These are phyloP conservation scores for Beauveria sp. DNA, from an alignment of 2,329 filamentous ascomycete genomes.

Conservation along the genomic window DNA sequence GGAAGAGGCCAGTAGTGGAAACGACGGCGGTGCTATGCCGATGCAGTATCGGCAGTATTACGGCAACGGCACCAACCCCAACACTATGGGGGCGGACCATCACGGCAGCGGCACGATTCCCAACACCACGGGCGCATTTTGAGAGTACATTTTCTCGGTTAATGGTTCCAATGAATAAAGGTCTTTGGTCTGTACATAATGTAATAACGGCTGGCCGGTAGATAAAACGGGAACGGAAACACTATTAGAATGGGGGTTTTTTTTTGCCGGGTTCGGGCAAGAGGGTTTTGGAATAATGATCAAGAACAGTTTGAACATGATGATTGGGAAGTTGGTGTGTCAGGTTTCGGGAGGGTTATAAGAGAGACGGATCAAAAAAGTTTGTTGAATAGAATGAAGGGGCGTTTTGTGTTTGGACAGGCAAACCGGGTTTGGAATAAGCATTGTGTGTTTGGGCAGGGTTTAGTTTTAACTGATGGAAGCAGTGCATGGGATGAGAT, in stretches of 20 bases:
- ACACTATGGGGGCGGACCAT: background rate
- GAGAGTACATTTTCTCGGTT: background rate
- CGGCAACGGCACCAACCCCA: background rate
- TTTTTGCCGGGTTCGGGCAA: background rate
- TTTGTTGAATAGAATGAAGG: no score
- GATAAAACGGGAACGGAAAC: background rate
- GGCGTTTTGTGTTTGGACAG: no score
- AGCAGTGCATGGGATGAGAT: background rate
- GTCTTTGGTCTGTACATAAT: background rate
- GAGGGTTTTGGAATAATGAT: background rate
- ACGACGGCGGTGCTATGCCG: background rate
- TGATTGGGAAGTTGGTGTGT: no score
- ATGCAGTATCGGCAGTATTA: background rate
- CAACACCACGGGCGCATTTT: background rate
- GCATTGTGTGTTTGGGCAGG: no score
- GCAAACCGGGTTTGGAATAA: no score
- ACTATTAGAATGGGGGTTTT: background rate
- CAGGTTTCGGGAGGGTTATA: no score
- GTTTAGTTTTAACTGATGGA: no score
- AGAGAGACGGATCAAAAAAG: no score
- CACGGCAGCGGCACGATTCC: background rate
- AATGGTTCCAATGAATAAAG: no score
- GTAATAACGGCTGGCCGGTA: background rate
- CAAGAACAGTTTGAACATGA: no score
- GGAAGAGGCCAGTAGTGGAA: constrained; percentile 15